Percentiles rank a stretch among this genome's conserved stretches.
Evolutionary conservation across 1,284 basidiomycete genomes (phyloP).

Genomic region (Marasmius tenuissimus): DNA sequence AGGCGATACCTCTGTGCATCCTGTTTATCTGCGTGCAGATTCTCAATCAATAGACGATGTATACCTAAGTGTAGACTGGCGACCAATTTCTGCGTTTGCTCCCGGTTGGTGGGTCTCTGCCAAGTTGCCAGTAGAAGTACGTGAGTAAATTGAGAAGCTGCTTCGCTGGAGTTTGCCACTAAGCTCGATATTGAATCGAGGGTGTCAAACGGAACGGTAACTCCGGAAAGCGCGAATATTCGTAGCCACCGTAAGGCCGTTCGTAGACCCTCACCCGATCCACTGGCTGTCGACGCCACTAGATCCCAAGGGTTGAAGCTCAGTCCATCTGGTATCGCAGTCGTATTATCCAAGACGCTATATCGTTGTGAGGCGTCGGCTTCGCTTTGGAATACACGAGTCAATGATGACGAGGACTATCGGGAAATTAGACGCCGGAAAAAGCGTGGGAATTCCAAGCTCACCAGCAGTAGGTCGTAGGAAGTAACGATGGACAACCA

Average conservation of each 20-base stretch:
- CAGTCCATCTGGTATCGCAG: constrained; percentile 25
- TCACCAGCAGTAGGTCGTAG: constrained; percentile 37
- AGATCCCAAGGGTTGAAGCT: constrained; percentile 57
- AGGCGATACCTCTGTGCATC: constrained; percentile 22
- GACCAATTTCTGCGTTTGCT: constrained; percentile 53
- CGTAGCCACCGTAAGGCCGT: constrained; percentile 64
- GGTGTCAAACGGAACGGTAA: constrained; percentile 57
- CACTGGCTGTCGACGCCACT: constrained; percentile 44
- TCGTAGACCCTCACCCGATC: constrained; percentile 44
- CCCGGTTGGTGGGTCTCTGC: constrained; percentile 55
- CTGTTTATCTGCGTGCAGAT: constrained; percentile 30
- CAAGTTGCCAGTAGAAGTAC: constrained; percentile 51
- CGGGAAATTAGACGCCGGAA: background rate
- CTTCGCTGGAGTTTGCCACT: constrained; percentile 36
- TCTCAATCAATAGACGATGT: constrained; percentile 34
- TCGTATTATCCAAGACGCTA: constrained; percentile 34
- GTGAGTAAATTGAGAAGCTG: constrained; percentile 50
- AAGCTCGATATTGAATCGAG: constrained; percentile 48
- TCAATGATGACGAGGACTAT: constrained; percentile 55
- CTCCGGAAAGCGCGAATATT: constrained; percentile 64
- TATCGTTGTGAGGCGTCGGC: constrained; percentile 38
- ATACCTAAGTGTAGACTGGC: constrained; percentile 48
- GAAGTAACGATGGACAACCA: constrained; percentile 59
- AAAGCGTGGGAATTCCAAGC: constrained; percentile 7
- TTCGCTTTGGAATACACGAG: constrained; percentile 59